phyloP scores from a whole-genome alignment of 495 filamentous ascomycete species.

The Aspergillus bridgeri region DNA sequence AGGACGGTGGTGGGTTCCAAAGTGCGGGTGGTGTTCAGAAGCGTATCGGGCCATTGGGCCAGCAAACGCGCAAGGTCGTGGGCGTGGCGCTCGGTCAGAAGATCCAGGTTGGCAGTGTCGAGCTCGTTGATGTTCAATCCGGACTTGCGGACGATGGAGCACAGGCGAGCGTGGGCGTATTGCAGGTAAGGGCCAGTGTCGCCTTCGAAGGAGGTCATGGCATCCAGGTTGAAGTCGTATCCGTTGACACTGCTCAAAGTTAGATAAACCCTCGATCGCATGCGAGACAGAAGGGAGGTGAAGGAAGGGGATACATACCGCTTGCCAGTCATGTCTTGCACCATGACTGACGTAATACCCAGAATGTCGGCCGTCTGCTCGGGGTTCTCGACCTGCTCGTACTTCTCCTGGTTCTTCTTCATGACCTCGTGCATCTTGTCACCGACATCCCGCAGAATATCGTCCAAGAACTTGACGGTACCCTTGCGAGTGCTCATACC shows the following conservation, averaged over 20 bases:
- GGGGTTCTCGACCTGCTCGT: slow-evolving; percentile 61
- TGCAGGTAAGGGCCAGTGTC: slow-evolving; percentile 70
- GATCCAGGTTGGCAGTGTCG: slow-evolving; percentile 49
- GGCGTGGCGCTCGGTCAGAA: slow-evolving; percentile 55
- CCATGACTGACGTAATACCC: slow-evolving; percentile 67
- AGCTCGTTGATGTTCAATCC: slow-evolving; percentile 42
- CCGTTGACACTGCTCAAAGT: slow-evolving; percentile 53
- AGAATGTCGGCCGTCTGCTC: slow-evolving; percentile 52
- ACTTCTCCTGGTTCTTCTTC: slow-evolving; percentile 61
- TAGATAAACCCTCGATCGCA: slow-evolving; percentile 1
- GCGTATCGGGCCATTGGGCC: slow-evolving; percentile 61
- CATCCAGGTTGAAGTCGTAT: slow-evolving; percentile 65
- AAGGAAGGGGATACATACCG: slow-evolving; percentile 40
- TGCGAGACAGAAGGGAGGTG: no score
- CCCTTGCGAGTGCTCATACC: slow-evolving; percentile 69
- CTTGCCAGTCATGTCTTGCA: slow-evolving; percentile 69
- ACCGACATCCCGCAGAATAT: slow-evolving; percentile 60
- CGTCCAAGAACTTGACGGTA: slow-evolving; percentile 67
- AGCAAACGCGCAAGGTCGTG: slow-evolving; percentile 57
- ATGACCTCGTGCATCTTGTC: slow-evolving; percentile 74
- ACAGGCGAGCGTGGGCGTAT: slow-evolving; percentile 66
- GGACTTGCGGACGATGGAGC: slow-evolving; percentile 57
- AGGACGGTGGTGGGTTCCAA: slow-evolving; percentile 67
- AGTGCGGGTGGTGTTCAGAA: slow-evolving; percentile 58
- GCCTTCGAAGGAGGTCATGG: slow-evolving; percentile 68